Percentiles rank a stretch among this genome's conserved stretches.
These are phyloP conservation scores for Simplicillium aogashimaense DNA, from an alignment of 2,329 filamentous ascomycete genomes.

Conservation along the genomic window DNA sequence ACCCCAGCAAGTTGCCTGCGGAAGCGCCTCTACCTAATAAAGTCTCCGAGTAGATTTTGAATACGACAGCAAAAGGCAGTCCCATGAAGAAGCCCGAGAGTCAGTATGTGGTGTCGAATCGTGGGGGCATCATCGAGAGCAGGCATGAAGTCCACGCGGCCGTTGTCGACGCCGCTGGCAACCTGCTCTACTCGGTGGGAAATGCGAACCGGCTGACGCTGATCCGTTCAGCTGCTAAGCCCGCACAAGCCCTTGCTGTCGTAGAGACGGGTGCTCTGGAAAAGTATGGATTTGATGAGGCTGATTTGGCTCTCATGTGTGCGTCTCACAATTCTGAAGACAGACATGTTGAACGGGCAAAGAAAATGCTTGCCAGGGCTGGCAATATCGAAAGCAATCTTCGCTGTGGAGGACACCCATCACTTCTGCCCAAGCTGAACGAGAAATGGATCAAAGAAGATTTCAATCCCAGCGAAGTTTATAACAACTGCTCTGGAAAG, in stretches of 20 bases:
- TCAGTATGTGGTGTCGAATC: slow-evolving; percentile 24
- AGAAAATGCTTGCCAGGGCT: slow-evolving; percentile 24
- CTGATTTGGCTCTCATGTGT: slow-evolving; percentile 34
- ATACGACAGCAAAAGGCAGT: too few species aligned
- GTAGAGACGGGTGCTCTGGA: slow-evolving; percentile 29
- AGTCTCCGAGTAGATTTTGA: too few species aligned
- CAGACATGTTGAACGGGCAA: slow-evolving; percentile 25
- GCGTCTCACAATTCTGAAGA: slow-evolving; percentile 36
- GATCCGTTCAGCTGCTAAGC: slow-evolving; percentile 34
- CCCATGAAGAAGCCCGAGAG: slow-evolving; percentile 1
- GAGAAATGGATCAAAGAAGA: slow-evolving; percentile 25
- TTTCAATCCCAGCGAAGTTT: slow-evolving; percentile 24
- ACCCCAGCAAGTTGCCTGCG: too few species aligned
- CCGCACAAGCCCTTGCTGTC: slow-evolving; percentile 31
- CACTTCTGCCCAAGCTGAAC: slow-evolving; percentile 23
- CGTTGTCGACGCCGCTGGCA: slow-evolving; percentile 25
- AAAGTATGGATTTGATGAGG: slow-evolving; percentile 23
- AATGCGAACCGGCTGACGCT: slow-evolving; percentile 30
- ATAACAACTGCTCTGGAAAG: slow-evolving; percentile 38
- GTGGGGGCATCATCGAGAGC: slow-evolving; percentile 31
- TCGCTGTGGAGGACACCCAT: slow-evolving; percentile 30
- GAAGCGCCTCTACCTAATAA: too few species aligned
- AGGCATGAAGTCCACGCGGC: slow-evolving; percentile 31
- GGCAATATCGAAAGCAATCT: slow-evolving; percentile 23
- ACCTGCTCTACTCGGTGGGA: slow-evolving; percentile 27